These are phyloP conservation scores for Nothomitra cinnamomea DNA, from an alignment of 2,329 filamentous ascomycete species.

Conservation along the genomic window DNA sequence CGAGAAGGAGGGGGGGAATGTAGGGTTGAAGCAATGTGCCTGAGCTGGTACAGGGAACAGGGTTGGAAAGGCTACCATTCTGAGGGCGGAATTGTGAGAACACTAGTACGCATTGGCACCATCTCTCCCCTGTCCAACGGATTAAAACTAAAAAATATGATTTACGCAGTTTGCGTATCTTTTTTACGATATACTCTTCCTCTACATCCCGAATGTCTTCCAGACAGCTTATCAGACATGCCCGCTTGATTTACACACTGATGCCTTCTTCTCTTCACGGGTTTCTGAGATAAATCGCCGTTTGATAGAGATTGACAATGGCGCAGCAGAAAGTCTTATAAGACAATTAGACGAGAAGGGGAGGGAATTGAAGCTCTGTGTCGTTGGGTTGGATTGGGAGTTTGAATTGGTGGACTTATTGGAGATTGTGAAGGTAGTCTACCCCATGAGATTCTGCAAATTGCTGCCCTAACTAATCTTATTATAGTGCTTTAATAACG, in stretches of 20 bases:
- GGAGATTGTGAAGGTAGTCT: conserved; percentile 42
- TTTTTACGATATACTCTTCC: conserved; percentile 84
- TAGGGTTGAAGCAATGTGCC: conserved; percentile 84
- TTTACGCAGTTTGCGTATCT: conserved; percentile 42
- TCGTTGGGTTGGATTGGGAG: conserved; percentile 85
- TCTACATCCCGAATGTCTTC: conserved; percentile 91
- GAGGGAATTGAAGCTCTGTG: conserved; percentile 55
- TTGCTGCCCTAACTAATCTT: neutral
- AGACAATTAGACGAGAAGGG: conserved; percentile 51
- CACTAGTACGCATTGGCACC: conserved; percentile 31
- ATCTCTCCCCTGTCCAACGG: conserved; percentile 31
- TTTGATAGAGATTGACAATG: conserved; percentile 75
- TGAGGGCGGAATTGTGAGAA: conserved; percentile 84
- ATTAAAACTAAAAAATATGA: conserved; percentile 16
- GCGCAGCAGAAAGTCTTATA: conserved; percentile 50
- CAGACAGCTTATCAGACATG: conserved; percentile 91
- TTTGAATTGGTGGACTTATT: conserved; percentile 63
- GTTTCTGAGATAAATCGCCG: conserved; percentile 78
- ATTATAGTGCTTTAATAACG: conserved; percentile 52
- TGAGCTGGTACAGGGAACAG: conserved; percentile 63
- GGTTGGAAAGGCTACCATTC: conserved; percentile 94
- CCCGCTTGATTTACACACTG: conserved; percentile 80
- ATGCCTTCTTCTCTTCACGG: conserved; percentile 77
- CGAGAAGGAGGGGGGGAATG: conserved; percentile 53
- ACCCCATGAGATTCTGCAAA: neutral